phyloP scores from a whole-genome alignment of 2,329 filamentous ascomycete genomes.

The Fusarium pseudocircinatum region DNA sequence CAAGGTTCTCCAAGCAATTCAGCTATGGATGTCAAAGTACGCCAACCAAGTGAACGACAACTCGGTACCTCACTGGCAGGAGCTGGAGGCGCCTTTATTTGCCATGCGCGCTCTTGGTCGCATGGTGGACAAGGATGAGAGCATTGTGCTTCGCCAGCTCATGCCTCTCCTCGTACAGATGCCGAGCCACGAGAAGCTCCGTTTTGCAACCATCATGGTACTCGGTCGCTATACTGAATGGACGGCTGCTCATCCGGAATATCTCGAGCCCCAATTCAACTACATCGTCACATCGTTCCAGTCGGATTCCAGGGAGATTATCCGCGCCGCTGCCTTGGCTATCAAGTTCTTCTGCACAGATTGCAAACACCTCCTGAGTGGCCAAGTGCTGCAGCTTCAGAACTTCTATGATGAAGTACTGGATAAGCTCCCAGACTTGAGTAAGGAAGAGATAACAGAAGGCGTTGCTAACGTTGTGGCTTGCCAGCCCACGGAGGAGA shows the following conservation, averaged over 20 bases:
- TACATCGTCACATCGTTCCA: conserved; percentile 96
- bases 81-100: conserved; percentile 93
- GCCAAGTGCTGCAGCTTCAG: conserved; percentile 86
- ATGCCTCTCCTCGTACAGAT: conserved; percentile 95
- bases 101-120: conserved; percentile 95
- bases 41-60: conserved; percentile 77
- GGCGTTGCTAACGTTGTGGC: conserved; percentile 93
- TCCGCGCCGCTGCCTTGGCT: conserved; percentile 89
- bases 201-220: conserved; percentile 98
- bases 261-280: conserved; percentile 89
- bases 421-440: conserved; percentile 83
- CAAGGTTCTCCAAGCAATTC: conserved; percentile 87
- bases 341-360: conserved; percentile 98
- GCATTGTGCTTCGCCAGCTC: conserved; percentile 85
- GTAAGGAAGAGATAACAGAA: conserved; percentile 96
- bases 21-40: conserved; percentile 87
- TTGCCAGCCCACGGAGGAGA: conserved; percentile 81
- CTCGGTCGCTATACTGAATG: conserved; percentile 97
- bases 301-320: conserved; percentile 87
- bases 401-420: conserved; percentile 91
- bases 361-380: conserved; percentile 86
- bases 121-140: conserved; percentile 93
- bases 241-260: conserved; percentile 94
- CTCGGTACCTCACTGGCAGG: conserved; percentile 92
- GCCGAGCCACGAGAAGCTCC: conserved; percentile 95